Evolutionary conservation across 2,329 filamentous ascomycete species (phyloP).

Genomic region (Simplicillium sp.): DNA sequence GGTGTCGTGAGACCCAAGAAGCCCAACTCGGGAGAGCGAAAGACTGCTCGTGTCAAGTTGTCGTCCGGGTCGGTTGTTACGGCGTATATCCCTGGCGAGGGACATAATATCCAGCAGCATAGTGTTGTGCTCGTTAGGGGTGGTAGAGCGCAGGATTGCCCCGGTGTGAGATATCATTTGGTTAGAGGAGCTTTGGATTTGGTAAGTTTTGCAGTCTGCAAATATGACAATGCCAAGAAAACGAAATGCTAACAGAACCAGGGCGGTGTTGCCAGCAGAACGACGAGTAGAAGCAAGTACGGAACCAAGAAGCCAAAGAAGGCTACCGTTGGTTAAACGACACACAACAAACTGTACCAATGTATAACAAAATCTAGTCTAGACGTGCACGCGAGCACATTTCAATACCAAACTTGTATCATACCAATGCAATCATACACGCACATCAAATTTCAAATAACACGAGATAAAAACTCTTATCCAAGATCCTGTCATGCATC

Average conservation of each 20-base stretch:
- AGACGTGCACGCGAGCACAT: neutral
- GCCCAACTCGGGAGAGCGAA: constrained; percentile 94
- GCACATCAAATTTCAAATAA: neutral
- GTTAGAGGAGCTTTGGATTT: constrained; percentile 87
- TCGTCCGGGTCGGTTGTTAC: constrained; percentile 82
- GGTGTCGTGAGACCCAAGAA: constrained; percentile 95
- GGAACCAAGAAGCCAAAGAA: constrained; percentile 98
- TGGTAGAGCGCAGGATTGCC: constrained; percentile 91
- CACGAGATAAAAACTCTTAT: neutral
- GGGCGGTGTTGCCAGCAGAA: constrained; percentile 83
- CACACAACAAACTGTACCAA: neutral
- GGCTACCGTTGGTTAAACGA: constrained; percentile 42
- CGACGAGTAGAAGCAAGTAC: constrained; percentile 87
- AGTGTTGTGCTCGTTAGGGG: constrained; percentile 94
- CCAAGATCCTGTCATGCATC: no score
- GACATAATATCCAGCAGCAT: constrained; percentile 98
- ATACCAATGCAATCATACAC: neutral
- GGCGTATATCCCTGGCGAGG: constrained; percentile 93
- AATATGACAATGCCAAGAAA: no score
- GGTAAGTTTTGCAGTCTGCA: no score
- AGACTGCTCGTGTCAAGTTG: constrained; percentile 84
- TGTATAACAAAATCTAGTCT: constrained; percentile 2
- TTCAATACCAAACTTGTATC: neutral
- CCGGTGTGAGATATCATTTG: constrained; percentile 92
- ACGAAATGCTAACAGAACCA: constrained; percentile 25